These are phyloP conservation scores for Fagopyrum homotropicum DNA, from an alignment of 148 eudicot genomes.

Conservation along the genomic window DNA sequence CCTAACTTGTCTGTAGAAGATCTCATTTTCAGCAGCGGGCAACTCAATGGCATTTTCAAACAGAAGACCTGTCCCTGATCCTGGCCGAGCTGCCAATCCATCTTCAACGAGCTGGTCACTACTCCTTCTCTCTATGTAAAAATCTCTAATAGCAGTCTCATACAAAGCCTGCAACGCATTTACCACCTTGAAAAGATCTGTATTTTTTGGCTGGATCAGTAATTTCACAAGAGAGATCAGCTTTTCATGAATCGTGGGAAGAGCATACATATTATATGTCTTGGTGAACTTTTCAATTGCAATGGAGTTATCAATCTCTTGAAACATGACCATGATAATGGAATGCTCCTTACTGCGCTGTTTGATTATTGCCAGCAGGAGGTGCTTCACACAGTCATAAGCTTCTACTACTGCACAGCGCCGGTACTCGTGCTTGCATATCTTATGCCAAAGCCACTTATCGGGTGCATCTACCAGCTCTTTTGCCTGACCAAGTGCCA, in stretches of 20 bases:
- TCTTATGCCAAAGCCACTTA: slow-evolving; percentile 83
- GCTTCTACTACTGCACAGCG: slow-evolving; percentile 87
- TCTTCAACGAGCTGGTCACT: slow-evolving; percentile 59
- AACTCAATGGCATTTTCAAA: slow-evolving; percentile 75
- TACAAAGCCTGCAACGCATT: slow-evolving; percentile 78
- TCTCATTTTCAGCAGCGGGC: slow-evolving; percentile 47
- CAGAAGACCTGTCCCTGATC: slow-evolving; percentile 41
- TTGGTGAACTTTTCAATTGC: slow-evolving; percentile 71
- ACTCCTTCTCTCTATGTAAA: slow-evolving; percentile 47
- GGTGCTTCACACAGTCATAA: slow-evolving; percentile 63
- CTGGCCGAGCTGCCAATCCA: slow-evolving; percentile 61
- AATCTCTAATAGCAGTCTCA: slow-evolving; percentile 64
- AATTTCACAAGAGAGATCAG: slow-evolving; percentile 46
- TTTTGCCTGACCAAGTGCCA: slow-evolving; percentile 86
- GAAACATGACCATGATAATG: slow-evolving; percentile 57
- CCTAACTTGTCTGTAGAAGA: slow-evolving; percentile 69
- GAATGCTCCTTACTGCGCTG: slow-evolving; percentile 58
- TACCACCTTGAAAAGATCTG: slow-evolving; percentile 58
- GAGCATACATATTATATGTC: slow-evolving; percentile 54
- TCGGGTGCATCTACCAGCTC: slow-evolving; percentile 91
- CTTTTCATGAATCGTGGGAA: slow-evolving; percentile 65
- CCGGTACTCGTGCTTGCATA: slow-evolving; percentile 77
- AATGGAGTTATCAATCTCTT: slow-evolving; percentile 73
- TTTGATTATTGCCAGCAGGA: slow-evolving; percentile 54
- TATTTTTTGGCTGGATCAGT: slow-evolving; percentile 36